These are phyloP conservation scores for Zanthoxylum bungeanum DNA, from an alignment of 345 rosid genomes.

Conservation along the genomic window DNA sequence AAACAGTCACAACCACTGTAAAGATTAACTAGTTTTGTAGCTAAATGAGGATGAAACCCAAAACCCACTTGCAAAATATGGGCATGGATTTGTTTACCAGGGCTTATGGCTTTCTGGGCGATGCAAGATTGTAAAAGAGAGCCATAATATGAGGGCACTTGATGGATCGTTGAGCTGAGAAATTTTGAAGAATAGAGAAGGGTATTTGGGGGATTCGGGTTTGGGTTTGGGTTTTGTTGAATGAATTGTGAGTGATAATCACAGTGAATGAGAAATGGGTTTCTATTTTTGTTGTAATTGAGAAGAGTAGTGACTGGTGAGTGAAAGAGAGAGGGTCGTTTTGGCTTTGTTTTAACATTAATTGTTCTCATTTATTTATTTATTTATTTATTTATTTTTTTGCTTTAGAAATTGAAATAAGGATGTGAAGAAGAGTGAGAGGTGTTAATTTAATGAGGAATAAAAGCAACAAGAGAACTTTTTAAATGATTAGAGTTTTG, in stretches of 20 bases:
- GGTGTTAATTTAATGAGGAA: not conserved
- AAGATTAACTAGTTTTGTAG: constrained; percentile 30
- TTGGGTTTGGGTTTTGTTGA: not conserved
- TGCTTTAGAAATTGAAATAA: too few relatives aligned
- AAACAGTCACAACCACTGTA: constrained; percentile 27
- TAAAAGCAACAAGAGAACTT: not conserved
- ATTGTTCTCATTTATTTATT: not conserved
- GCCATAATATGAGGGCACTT: constrained; percentile 7
- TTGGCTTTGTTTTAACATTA: not conserved
- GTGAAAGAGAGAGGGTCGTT: not conserved
- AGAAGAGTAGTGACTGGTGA: not conserved
- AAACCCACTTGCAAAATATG: constrained; percentile 22
- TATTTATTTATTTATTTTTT: too few relatives aligned
- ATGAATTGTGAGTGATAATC: not conserved
- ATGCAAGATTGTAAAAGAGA: constrained; percentile 23
- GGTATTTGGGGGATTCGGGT: not conserved
- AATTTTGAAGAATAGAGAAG: not conserved
- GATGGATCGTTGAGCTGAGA: not conserved
- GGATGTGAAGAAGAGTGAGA: not conserved
- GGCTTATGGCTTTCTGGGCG: constrained; percentile 21
- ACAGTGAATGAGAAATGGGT: not conserved
- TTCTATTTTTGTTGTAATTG: not conserved
- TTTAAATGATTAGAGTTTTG: not conserved
- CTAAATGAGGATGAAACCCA: constrained; percentile 16
- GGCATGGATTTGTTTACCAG: constrained; percentile 35